A percentile compares a stretch with the other conserved stretches of the same genome.
Conservation (phyloP, 176 grass and related monocot genomes). For the Tillandsia fasciculata region DNA sequence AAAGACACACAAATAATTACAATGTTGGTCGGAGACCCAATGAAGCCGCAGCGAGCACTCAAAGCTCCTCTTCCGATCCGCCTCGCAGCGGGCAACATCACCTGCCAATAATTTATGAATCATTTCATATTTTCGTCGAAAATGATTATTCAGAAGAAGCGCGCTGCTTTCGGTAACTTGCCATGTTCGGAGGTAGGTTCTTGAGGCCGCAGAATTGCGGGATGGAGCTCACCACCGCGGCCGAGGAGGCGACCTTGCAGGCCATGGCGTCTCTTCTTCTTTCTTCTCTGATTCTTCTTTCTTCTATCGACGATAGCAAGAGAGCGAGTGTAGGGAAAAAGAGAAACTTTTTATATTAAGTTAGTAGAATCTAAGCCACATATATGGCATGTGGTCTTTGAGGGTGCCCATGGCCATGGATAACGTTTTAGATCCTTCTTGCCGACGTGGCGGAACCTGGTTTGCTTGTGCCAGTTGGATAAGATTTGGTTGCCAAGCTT, state of each 20-base stretch:
- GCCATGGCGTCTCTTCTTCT: constrained; percentile 36
- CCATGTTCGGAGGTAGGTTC: constrained; percentile 36
- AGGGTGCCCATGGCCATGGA: constrained; percentile 25
- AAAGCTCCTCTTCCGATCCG: constrained; percentile 32
- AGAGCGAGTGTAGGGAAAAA: background rate
- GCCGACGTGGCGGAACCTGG: constrained; percentile 51
- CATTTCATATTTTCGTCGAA: too few species aligned
- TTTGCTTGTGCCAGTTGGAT: constrained; percentile 49
- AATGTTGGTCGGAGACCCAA: constrained; percentile 77
- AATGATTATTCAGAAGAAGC: background rate
- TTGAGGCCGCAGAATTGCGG: constrained; percentile 56
- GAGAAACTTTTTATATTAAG: constrained; percentile 13
- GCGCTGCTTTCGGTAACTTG: constrained; percentile 6
- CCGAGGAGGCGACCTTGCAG: constrained; percentile 48
- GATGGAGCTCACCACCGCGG: constrained; percentile 40
- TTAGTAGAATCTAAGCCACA: constrained; percentile 34
- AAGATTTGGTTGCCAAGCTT: constrained; percentile 21
- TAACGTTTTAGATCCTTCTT: constrained; percentile 46
- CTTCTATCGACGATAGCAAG: background rate
- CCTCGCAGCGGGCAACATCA: constrained; percentile 30
- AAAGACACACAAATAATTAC: constrained; percentile 21
- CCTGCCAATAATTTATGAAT: constrained; percentile 9
- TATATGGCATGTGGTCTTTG: constrained; percentile 40
- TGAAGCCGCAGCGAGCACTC: constrained; percentile 81
- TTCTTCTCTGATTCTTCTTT: background rate